Conservation (phyloP, 345 rosid genomes). For the Moricandia arvensis region DNA sequence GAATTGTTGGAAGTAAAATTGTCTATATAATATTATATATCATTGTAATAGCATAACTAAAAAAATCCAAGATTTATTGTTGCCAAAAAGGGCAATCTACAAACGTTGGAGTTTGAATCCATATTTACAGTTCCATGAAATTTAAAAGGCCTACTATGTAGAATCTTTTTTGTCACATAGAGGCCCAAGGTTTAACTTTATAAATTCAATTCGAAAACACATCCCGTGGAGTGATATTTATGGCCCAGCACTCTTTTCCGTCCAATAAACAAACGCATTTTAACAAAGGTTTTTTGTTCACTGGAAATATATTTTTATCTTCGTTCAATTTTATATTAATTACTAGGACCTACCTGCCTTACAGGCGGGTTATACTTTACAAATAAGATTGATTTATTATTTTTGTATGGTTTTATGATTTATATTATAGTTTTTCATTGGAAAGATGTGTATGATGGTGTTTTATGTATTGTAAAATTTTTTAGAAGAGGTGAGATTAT, state of each 20-base stretch:
- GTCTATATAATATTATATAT: too few relatives aligned
- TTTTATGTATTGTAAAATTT: too few relatives aligned
- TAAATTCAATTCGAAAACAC: not conserved
- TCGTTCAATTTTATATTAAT: not conserved
- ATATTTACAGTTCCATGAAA: not conserved
- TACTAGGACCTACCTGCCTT: too few relatives aligned
- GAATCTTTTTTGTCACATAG: not conserved
- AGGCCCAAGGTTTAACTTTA: not conserved
- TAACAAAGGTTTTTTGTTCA: not conserved
- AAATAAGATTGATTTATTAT: too few relatives aligned
- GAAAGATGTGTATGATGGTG: too few relatives aligned
- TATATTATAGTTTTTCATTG: too few relatives aligned
- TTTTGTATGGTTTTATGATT: too few relatives aligned
- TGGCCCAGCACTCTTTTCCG: not conserved
- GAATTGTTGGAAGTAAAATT: too few relatives aligned
- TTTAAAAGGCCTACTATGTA: not conserved
- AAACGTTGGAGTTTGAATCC: not conserved
- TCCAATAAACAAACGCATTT: not conserved
- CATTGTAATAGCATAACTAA: too few relatives aligned
- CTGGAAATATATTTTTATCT: not conserved
- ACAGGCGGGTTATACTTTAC: too few relatives aligned
- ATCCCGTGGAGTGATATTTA: not conserved
- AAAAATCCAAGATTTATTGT: not conserved
- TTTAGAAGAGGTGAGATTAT: too few relatives aligned
- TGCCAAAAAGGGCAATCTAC: not conserved